Evolutionary conservation across 176 grass and related monocot genomes (phyloP), one percentile per base, ranked within the genome.

Genomic region (Metroxylon sagu): DNA sequence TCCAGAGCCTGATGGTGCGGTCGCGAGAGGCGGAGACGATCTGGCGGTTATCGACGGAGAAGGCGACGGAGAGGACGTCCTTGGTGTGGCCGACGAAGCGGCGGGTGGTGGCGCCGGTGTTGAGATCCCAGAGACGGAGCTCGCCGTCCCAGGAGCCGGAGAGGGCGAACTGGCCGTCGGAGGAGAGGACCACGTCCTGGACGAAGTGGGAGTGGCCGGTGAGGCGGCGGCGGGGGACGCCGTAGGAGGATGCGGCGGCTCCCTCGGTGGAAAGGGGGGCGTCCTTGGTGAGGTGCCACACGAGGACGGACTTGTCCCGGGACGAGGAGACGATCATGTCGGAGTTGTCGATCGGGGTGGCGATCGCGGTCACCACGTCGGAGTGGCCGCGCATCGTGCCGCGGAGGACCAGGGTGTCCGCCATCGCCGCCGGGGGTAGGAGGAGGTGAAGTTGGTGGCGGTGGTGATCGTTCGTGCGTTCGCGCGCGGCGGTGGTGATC

Each of bases 101-200:
- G 57, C 91, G 74, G 21, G 86, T 90, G 25, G 83, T 96, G 6
- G 28, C n/a, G 8, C 91, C 86, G 5, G 71, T 90, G 19, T 71
- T 64, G 43, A 96, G 68, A 23, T 96, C 80, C 91, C 91, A 96
- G 28, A 96, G 80, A 53, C 91, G 87, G 60, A 96, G 87, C 27
- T 96, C 86, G 12, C 86, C 91, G 25, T 90, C 86, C 91, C 91
- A 96, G 61, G 86, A 90, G 4, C 91, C 87, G 5, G 83, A 96
- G 63, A 96, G 77, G 17, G 86, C 86, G 56, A 90, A 96, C 75
- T 90, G 87, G 18, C 83, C 81, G 57, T 96, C 91, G 3, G 80
- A 87, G 59, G 83, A 87, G 18, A 96, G 86, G 25, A 80, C 86
- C 19, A 96, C 86, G 79, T 96, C 91, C 83, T 96, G 64, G 23